Percentiles rank a stretch among this genome's conserved stretches.
phyloP scores from a whole-genome alignment of 225 moss, liverwort and hornwort genomes.

The Polytrichum formosum region DNA sequence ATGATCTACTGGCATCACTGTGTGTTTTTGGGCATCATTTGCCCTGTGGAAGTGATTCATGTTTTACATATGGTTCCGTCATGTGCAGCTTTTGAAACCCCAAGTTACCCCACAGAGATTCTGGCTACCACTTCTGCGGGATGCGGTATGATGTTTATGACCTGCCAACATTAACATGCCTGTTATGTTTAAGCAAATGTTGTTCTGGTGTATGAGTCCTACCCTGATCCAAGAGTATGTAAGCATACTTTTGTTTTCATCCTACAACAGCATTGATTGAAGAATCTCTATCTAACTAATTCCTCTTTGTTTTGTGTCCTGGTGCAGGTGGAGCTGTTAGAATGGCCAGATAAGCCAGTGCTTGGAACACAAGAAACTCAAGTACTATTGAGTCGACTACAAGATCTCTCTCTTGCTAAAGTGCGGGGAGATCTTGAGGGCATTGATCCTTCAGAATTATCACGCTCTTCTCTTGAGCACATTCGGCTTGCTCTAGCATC shows the following conservation, averaged over 20 bases:
- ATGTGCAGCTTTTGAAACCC: slow-evolving; percentile 69
- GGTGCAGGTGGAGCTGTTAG: slow-evolving; percentile 84
- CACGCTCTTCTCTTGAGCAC: slow-evolving; percentile 67
- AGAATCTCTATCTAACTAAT: background rate
- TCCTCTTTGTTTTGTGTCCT: background rate
- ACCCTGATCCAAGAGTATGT: too few relatives aligned
- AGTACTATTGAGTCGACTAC: slow-evolving; percentile 72
- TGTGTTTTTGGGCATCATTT: too few relatives aligned
- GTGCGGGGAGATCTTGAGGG: slow-evolving; percentile 75
- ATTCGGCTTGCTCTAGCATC: slow-evolving; percentile 90
- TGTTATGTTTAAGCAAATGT: too few relatives aligned
- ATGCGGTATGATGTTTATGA: slow-evolving; percentile 48
- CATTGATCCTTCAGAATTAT: slow-evolving; percentile 50
- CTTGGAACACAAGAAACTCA: slow-evolving; percentile 70
- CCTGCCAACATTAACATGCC: background rate
- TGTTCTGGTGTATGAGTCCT: too few relatives aligned
- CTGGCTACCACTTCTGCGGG: slow-evolving; percentile 82
- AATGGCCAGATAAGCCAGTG: slow-evolving; percentile 92
- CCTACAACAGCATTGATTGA: background rate
- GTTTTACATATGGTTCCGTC: background rate
- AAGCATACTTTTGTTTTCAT: too few relatives aligned
- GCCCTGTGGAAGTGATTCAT: too few relatives aligned
- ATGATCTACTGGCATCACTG: slow-evolving; percentile 9
- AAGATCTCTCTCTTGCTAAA: slow-evolving; percentile 83
- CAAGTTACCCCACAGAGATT: slow-evolving; percentile 90